phyloP scores from a whole-genome alignment of 2,329 filamentous ascomycete genomes.

The Aspergillus fumigatiaffinis region DNA sequence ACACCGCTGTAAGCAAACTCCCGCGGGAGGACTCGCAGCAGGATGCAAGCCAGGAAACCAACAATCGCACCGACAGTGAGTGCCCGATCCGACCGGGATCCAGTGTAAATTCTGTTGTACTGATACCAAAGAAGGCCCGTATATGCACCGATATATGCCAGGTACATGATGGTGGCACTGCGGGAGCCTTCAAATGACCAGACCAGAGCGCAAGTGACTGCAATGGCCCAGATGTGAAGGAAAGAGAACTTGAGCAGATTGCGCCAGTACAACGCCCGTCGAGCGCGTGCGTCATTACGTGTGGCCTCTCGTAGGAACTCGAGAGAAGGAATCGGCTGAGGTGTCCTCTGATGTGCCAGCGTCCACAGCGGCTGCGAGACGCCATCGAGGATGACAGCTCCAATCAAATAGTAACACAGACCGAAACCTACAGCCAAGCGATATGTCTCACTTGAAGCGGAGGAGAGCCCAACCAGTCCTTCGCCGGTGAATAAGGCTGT shows the following conservation, averaged over 20 bases:
- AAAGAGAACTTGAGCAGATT: slow-evolving; percentile 49
- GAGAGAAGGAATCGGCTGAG: slow-evolving; percentile 43
- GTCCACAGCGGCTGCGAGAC: slow-evolving; percentile 46
- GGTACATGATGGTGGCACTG: slow-evolving; percentile 47
- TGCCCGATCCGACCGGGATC: slow-evolving; percentile 46
- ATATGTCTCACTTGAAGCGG: slow-evolving; percentile 33
- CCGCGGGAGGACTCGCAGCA: slow-evolving; percentile 38
- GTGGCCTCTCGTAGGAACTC: slow-evolving; percentile 43
- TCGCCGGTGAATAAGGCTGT: slow-evolving; percentile 46
- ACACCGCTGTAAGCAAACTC: slow-evolving; percentile 45
- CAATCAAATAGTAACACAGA: slow-evolving; percentile 56
- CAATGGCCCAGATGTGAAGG: slow-evolving; percentile 51
- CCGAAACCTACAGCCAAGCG: slow-evolving; percentile 52
- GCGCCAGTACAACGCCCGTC: slow-evolving; percentile 49
- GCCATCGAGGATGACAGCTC: slow-evolving; percentile 54
- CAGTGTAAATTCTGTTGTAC: slow-evolving; percentile 52
- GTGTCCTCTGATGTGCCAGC: slow-evolving; percentile 41
- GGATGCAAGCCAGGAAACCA: slow-evolving; percentile 47
- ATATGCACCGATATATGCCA: slow-evolving; percentile 48
- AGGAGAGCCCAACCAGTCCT: slow-evolving; percentile 38
- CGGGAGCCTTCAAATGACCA: slow-evolving; percentile 48
- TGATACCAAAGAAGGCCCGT: slow-evolving; percentile 54
- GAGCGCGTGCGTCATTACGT: slow-evolving; percentile 39
- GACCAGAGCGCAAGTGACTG: slow-evolving; percentile 46
- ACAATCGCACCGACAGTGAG: slow-evolving; percentile 44